These are phyloP conservation scores for Blastobotrys proliferans DNA, from an alignment of 1,139 yeast genomes.

Conservation along the genomic window DNA sequence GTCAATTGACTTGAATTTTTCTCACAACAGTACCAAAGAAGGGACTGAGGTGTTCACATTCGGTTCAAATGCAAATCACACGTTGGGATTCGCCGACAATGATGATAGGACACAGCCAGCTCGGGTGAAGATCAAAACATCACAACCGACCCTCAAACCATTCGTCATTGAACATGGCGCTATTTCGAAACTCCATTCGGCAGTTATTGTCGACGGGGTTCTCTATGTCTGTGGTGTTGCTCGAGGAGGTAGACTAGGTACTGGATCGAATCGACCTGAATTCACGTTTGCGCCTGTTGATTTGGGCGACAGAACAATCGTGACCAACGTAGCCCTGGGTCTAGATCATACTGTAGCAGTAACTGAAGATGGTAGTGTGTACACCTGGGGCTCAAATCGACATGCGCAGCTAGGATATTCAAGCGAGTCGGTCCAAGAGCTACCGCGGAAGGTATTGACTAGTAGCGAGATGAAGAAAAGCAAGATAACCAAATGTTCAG, in stretches of 20 bases:
- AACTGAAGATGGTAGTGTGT: constrained; percentile 50
- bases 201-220: constrained; percentile 52
- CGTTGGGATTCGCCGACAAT: constrained; percentile 65
- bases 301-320: constrained; percentile 34
- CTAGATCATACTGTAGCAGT: constrained; percentile 64
- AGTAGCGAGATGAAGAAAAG: constrained; percentile 43
- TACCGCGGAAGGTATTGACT: constrained; percentile 45
- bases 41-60: constrained; percentile 59
- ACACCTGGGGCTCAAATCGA: constrained; percentile 75
- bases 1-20: constrained; percentile 7
- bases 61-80: constrained; percentile 65
- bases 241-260: constrained; percentile 69
- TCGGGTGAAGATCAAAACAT: constrained; percentile 26
- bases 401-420: constrained; percentile 62
- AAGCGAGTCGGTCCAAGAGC: constrained; percentile 35
- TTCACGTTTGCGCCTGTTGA: constrained; percentile 40
- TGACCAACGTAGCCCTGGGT: constrained; percentile 49
- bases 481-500: constrained; percentile 51
- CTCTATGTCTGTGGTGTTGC: constrained; percentile 65
- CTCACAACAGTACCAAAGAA: constrained; percentile 25
- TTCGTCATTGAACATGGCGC: constrained; percentile 42
- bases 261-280: constrained; percentile 31
- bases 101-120: constrained; percentile 48
- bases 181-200: constrained; percentile 65
- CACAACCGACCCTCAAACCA: constrained; percentile 23